Percentiles rank a stretch among this genome's conserved stretches.
Conservation (phyloP, 441 rosid genomes). For the Metrosideros polymorpha region DNA sequence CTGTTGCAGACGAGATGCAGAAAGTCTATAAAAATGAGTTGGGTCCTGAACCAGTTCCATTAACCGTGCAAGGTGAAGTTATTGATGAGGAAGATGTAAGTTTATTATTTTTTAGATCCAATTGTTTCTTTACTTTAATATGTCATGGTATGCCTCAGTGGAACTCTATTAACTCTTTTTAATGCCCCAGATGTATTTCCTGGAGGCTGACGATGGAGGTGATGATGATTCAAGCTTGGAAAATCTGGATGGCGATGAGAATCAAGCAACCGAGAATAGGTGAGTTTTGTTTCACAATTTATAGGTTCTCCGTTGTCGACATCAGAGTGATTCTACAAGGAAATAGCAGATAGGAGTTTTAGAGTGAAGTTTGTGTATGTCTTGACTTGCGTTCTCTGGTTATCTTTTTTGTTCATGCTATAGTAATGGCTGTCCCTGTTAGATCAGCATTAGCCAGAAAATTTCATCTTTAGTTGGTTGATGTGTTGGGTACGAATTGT, state of each 20-base stretch:
- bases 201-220: constrained; percentile 48
- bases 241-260: constrained; percentile 10
- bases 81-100: constrained; percentile 68
- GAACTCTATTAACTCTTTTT: constrained; percentile 4
- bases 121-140: neutral
- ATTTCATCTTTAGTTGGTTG: neutral
- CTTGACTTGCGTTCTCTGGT: neutral
- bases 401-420: neutral
- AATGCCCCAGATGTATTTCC: constrained; percentile 41
- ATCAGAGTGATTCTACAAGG: neutral
- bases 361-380: neutral
- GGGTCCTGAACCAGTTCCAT: constrained; percentile 82
- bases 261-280: constrained; percentile 35
- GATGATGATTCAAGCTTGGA: constrained; percentile 36
- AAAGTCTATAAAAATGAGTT: constrained; percentile 62
- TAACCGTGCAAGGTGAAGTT: constrained; percentile 46
- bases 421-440: neutral
- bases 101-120: neutral
- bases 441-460: neutral
- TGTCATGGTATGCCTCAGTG: neutral
- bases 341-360: neutral
- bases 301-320: neutral
- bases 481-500: neutral
- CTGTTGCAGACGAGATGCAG: constrained; percentile 89
- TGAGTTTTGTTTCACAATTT: constrained; percentile 1